Conservation (phyloP, 306 rosid species). For the Pterocarpus macrocarpus region DNA sequence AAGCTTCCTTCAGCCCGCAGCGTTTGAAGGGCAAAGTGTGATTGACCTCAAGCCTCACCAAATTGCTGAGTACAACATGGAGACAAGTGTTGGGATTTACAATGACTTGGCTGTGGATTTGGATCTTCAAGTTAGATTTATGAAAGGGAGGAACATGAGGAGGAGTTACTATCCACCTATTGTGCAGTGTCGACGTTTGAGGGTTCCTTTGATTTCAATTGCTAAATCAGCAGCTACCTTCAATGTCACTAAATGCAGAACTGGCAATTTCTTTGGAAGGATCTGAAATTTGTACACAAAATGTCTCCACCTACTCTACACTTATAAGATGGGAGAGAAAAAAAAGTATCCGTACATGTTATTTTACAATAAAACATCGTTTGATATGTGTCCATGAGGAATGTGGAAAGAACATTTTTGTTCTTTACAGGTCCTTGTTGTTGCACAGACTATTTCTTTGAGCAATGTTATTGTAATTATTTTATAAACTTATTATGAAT, state of each 20-base stretch:
- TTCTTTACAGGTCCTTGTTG: too few relatives aligned
- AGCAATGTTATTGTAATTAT: too few relatives aligned
- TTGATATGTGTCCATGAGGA: too few relatives aligned
- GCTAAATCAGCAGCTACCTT: slow-evolving; percentile 19
- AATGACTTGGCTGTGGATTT: slow-evolving; percentile 50
- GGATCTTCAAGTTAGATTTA: slow-evolving; percentile 21
- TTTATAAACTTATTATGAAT: too few relatives aligned
- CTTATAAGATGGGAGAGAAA: too few relatives aligned
- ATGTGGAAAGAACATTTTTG: too few relatives aligned
- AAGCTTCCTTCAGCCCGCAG: background rate
- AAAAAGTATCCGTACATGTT: too few relatives aligned
- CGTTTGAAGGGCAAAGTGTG: background rate
- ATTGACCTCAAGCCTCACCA: background rate
- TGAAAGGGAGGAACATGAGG: slow-evolving; percentile 3
- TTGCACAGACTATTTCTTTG: too few relatives aligned
- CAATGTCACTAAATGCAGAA: slow-evolving; percentile 34
- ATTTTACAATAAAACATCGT: too few relatives aligned
- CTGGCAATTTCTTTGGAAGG: slow-evolving; percentile 22
- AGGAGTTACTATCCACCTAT: slow-evolving; percentile 23
- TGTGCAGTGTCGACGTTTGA: slow-evolving; percentile 39
- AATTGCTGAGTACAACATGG: slow-evolving; percentile 42
- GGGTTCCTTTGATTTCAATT: background rate
- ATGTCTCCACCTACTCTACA: too few relatives aligned
- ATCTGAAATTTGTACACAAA: too few relatives aligned
- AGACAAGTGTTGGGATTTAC: slow-evolving; percentile 41